Evolutionary conservation across 352 stramenopile genomes (phyloP), one percentile per base, ranked within the genome.

Genomic region (Phytophthora sp.): DNA sequence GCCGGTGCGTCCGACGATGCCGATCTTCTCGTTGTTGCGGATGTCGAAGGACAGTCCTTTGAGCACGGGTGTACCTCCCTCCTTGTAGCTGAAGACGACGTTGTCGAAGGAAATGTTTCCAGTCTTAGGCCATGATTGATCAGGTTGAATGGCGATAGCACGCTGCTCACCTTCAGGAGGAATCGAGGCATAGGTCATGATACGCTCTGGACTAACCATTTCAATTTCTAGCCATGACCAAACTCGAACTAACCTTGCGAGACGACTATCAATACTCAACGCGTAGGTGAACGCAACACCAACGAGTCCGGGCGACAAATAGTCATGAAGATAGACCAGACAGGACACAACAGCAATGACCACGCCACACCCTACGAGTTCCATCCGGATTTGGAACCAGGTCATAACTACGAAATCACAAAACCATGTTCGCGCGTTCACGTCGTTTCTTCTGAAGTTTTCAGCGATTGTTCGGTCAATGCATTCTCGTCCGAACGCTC

Each of bases 231-330:
- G 12, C 26, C 38, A 69, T n/a, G 55, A 76, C 64, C 61, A 74
- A 7, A 80, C 28, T 12, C 35, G 54, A 28, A 61, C 56, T 2
- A 71, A 87, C 62, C 44, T 92, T 61, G 54, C 86, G 84, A 61
- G 86, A 62, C 35, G 96, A 50, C 83, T 87, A 17, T 90, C 88
- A 18, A 98, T 84, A 32, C 90, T 92, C 4, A 92, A 69, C 20
- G 77, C 79, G 74, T 95, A 98, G 15, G 88, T 88, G 48, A 98
- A 91, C 2, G 96, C 69, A 17, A 98, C 58, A 4, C 79, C 92
- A 12, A 91, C 75, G 8, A 98, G 44, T 9, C 87, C 88, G 4
- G 91, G 72, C 0, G 73, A 82, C 1, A 82, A 28, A 12, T 42
- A 51, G 1, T 58, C 54, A 17, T 52, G 64, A 6, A 87, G 66